Evolutionary conservation across 2,329 filamentous ascomycete species (phyloP).

Genomic region (Penicillium sp.): DNA sequence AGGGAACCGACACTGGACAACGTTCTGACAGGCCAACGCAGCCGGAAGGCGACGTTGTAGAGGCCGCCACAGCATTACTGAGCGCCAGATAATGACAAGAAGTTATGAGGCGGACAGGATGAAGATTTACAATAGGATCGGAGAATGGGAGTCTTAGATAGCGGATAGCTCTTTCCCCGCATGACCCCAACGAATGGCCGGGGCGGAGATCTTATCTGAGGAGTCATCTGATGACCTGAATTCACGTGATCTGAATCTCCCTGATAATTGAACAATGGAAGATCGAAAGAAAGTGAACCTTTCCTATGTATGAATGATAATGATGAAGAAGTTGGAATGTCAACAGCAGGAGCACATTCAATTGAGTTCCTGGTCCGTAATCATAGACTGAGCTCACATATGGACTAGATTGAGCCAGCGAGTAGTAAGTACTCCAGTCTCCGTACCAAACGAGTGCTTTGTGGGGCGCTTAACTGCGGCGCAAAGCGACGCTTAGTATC

Average conservation of each 20-base stretch:
- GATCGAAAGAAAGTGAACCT: too few species aligned
- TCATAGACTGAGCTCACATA: too few species aligned
- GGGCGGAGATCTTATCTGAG: slow-evolving; percentile 24
- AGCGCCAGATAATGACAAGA: slow-evolving; percentile 10
- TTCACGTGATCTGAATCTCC: not conserved
- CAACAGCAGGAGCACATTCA: too few species aligned
- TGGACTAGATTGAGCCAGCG: too few species aligned
- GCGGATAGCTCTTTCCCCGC: slow-evolving; percentile 27
- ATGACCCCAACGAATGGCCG: not conserved
- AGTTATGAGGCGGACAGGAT: not conserved
- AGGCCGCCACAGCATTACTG: slow-evolving; percentile 35
- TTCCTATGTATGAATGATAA: too few species aligned
- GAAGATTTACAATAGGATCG: not conserved
- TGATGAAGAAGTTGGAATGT: too few species aligned
- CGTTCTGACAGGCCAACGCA: slow-evolving; percentile 21
- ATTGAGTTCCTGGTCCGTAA: too few species aligned
- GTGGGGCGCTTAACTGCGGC: too few species aligned
- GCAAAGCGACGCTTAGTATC: too few species aligned
- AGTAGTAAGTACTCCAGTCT: too few species aligned
- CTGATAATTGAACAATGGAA: too few species aligned
- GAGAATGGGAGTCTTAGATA: slow-evolving; percentile 18
- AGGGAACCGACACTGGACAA: slow-evolving; percentile 24
- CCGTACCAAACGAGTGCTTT: too few species aligned
- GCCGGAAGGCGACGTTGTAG: slow-evolving; percentile 25
- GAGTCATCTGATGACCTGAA: slow-evolving; percentile 17